A percentile compares a stretch with the other conserved stretches of the same genome.
These are phyloP conservation scores for Mucuna pruriens DNA, from an alignment of 306 rosid genomes.

Conservation along the genomic window DNA sequence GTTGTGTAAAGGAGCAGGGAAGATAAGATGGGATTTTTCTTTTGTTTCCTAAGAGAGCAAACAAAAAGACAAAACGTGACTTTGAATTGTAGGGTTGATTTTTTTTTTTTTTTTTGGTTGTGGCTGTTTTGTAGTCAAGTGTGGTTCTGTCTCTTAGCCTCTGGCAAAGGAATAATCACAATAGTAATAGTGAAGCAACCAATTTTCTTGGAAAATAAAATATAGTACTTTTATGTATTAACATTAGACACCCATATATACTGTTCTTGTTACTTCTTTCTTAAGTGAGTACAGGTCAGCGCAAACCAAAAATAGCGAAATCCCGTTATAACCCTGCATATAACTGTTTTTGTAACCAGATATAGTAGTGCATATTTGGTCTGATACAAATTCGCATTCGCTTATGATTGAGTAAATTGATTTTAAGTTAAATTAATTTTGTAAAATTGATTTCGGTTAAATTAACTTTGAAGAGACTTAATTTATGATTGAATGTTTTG, in stretches of 20 bases:
- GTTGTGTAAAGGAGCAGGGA: slow-evolving; percentile 35
- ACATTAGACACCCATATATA: background rate
- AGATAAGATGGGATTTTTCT: slow-evolving; percentile 31
- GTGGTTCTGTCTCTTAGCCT: slow-evolving; percentile 54
- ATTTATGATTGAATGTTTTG: no score
- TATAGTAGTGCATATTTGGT: slow-evolving; percentile 24
- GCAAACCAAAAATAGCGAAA: slow-evolving; percentile 24
- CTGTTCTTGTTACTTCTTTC: background rate
- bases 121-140: slow-evolving; percentile 53
- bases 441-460: no score
- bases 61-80: slow-evolving; percentile 68
- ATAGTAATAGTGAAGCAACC: slow-evolving; percentile 16
- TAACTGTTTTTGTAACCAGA: background rate
- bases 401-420: no score
- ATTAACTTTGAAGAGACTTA: no score
- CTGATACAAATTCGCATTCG: slow-evolving; percentile 14
- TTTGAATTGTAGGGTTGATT: slow-evolving; percentile 59
- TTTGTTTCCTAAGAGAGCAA: slow-evolving; percentile 42
- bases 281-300: slow-evolving; percentile 29
- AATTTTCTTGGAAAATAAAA: slow-evolving; percentile 39
- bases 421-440: no score
- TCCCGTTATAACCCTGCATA: background rate
- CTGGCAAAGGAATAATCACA: slow-evolving; percentile 47
- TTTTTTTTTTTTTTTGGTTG: slow-evolving; percentile 11
- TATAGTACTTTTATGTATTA: slow-evolving; percentile 21